Evolutionary conservation across 306 rosid genomes (phyloP).

Genomic region (Crataegus laevigata): DNA sequence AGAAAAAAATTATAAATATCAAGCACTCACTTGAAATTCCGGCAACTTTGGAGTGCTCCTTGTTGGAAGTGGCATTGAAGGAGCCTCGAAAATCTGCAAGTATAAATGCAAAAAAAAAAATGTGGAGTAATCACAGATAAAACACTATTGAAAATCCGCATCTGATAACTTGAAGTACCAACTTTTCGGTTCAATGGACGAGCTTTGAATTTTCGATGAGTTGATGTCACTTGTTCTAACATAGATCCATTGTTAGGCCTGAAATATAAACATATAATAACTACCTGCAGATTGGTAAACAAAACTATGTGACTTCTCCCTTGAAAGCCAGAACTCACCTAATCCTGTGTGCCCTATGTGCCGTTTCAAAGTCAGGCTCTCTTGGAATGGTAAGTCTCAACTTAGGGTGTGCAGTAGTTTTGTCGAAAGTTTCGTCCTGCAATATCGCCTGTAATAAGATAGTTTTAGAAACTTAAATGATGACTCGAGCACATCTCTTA

Average conservation of each 20-base stretch:
- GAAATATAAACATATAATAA: conserved; percentile 18
- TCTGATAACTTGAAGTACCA: conserved; percentile 24
- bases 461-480: neutral
- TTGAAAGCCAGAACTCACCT: conserved; percentile 56
- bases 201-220: conserved; percentile 66
- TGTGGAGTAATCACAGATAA: conserved; percentile 11
- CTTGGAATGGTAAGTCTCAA: conserved; percentile 75
- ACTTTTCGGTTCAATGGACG: conserved; percentile 93
- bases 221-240: conserved; percentile 30
- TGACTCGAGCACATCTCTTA: neutral
- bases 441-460: conserved; percentile 1
- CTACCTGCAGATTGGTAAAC: conserved; percentile 8
- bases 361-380: conserved; percentile 86
- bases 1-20: neutral
- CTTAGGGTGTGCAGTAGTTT: conserved; percentile 37
- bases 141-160: conserved; percentile 1
- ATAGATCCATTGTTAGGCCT: conserved; percentile 58
- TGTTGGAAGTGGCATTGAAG: conserved; percentile 62
- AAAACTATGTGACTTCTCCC: conserved; percentile 38
- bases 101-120: neutral
- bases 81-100: conserved; percentile 83
- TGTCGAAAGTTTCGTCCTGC: conserved; percentile 63
- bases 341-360: conserved; percentile 64
- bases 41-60: conserved; percentile 79
- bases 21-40: conserved; percentile 75